Percentiles rank a stretch among this genome's conserved stretches.
phyloP scores from a whole-genome alignment of 2,329 filamentous ascomycete species.

The Aplosporella prunicola region DNA sequence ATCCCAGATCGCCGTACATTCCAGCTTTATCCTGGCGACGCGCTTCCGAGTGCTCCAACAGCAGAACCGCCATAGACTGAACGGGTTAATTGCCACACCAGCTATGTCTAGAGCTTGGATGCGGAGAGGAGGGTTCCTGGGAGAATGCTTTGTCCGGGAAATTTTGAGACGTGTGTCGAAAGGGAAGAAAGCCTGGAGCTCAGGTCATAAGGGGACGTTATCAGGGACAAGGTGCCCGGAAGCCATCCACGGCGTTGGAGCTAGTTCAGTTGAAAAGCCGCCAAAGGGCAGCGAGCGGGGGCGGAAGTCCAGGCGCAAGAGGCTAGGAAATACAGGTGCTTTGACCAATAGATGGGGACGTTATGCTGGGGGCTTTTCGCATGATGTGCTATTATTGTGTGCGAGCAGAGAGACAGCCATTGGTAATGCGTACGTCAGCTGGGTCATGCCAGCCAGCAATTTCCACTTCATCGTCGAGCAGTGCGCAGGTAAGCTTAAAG shows the following conservation, averaged over 20 bases:
- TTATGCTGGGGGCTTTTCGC: conserved; percentile 5
- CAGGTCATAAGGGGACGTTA: background rate
- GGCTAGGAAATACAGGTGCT: conserved; percentile 1
- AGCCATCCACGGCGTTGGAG: no score
- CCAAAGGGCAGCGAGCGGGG: background rate
- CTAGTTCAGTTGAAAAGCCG: conserved; percentile 4
- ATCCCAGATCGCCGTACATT: conserved; percentile 25
- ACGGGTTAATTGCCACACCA: no score
- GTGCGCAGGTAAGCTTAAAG: conserved; percentile 10
- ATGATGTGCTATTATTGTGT: conserved; percentile 8
- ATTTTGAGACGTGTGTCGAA: background rate
- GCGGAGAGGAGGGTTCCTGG: no score
- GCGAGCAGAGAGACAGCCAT: conserved; percentile 3
- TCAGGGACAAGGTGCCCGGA: conserved; percentile 7
- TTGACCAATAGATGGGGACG: conserved; percentile 4
- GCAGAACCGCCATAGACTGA: conserved; percentile 30
- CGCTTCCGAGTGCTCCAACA: conserved; percentile 19
- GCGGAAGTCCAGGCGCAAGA: conserved; percentile 9
- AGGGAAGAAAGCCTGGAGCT: background rate
- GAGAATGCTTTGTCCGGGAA: background rate
- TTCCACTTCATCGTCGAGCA: conserved; percentile 1
- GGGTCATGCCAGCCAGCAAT: conserved; percentile 4
- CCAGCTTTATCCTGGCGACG: conserved; percentile 25
- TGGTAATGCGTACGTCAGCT: conserved; percentile 11
- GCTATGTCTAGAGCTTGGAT: no score